Base-by-base conservation (phyloP, 345 rosid species). In the Moricandia moricandioides region DNA sequence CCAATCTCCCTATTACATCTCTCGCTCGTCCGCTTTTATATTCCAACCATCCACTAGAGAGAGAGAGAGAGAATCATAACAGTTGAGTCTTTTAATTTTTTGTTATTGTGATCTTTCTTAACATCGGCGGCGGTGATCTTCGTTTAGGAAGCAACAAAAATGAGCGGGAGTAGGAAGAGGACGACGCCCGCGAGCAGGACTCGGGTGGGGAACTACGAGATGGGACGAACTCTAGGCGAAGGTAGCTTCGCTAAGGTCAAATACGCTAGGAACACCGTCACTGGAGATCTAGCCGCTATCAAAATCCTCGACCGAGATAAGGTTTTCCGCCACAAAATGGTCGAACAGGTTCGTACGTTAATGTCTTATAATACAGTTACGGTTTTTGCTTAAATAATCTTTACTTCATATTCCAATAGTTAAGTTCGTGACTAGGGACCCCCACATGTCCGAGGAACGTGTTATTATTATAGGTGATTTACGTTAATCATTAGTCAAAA, bases 241-340 rank as follows among this genome's bases (percentile, higher is more conserved):
- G 98, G 98, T 13, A 87, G 83, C 81, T 94, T 94, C 35, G 97
- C 96, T 4, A 94, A 90, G 84, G 98, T 94, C 17, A 94, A 88
- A 86, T 84, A 86, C 79, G 96, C 97, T 0, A 85, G 78, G 71
- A 83, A 94, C 74, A 70, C 77, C n/a, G 79, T 86, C 60, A 86
- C 87, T 70, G 95, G 96, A 2, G 88, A 85, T 29, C 16, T 1
- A 51, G 86, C 88, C 35, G 98, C 98, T 73, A 90, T 94, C 68
- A 94, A 94, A 81, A 89, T 94, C 81, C 79, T 94, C 35, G 88
- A 91, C 76, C 91, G 90, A 4, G 86, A 85, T 1, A 88, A 87
- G 54, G 85, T 94, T 62, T 81, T 89, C 82, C 91, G 89, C 17
- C 86, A 91, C 84, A 87, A 84, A 76, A 93, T 93, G 93, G 92